Evolutionary conservation across 1,139 yeast genomes (phyloP), one percentile per base, ranked within the genome.

Genomic region (Diutina ranongensis): DNA sequence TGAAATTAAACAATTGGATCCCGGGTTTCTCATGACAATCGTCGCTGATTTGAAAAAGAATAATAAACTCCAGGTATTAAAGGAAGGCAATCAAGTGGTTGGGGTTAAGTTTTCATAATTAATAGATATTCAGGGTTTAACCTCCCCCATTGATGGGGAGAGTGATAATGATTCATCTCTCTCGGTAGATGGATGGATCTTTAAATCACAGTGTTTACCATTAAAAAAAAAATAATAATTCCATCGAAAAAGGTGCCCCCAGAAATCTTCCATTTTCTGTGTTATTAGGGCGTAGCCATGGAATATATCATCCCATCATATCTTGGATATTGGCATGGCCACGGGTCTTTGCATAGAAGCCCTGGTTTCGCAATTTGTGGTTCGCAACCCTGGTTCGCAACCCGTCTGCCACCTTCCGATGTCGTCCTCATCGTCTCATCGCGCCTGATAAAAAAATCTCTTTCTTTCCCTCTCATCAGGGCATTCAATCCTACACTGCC

Each of bases 31-130:
- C 49, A 68, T 72, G 18, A 67, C 67, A 50, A 78, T 82, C 2
- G 58, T 87, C 27, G 76, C 74, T 34, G 69, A 72, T 1, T 63
- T 89, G 52, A 81, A 78, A 18, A 78, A 76, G 49, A 74, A 80
- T 53, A 85, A 85, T 2, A 73, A 78, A 52, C 89, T 86, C 1
- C 83, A 78, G 48, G 56, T 83, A 20, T 60, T 84, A 54, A 74
- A 75, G 59, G 78, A 75, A 49, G 84, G 80, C 45, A 71, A 72
- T 3, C 65, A 64, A 49, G 72, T 81, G 19, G 83, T 80, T 3
- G 94, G 89, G 33, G 86, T 84, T 2, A 84, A 84, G 62, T 73
- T 81, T 40, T 71, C 68, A 25, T 19, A 38, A 27, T 25, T 16
- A 25, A 3, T 38, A 38, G 7, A 25, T 15, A 38, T 25, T 4